Evolutionary conservation across 179 eudicot genomes (phyloP), one percentile per base, ranked within the genome.

Genomic region (Drosera spatulata): DNA sequence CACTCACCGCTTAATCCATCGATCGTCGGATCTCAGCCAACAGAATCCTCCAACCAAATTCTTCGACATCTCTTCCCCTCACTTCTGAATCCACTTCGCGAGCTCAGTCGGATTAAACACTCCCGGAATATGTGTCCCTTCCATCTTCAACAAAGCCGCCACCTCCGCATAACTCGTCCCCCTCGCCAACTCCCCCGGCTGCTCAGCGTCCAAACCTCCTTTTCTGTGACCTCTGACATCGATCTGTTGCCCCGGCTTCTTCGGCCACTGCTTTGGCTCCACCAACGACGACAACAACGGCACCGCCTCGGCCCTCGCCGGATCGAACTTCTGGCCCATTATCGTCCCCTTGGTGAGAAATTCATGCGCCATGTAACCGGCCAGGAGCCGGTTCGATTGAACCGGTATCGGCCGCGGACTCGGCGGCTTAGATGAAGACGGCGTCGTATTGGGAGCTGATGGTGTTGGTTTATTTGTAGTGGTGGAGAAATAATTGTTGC

Each of bases 51-150:
- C 33, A 22, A 22, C 33, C 33, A 22, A 22, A 22, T 22, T 22
- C 33, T 22, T 22, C 33, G 33, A 22, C 33, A 22, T 22, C 33
- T 22, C 33, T 22, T 22, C 33, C 33, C 33, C 33, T 80, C 77
- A 85, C 86, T 78, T 80, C 79, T 73, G 85, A 75, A 87, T 77
- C 89, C 93, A 87, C 39, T 73, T 71, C 48, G 79, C 81, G 33
- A 87, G 75, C 60, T 87, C 89, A 5, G 89, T 77, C 40, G 96
- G 96, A 73, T 87, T 87, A 22, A 85, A 76, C 44, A 87, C 66
- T 6, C 87, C 96, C 0, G 83, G 78, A 6, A 87, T 78, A 64
- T 87, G 87, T 79, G 78, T 71, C 77, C 84, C 96, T 33, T 83
- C 89, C 3, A 63, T 58, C 65, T 68, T 85, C 59, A 87, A 53